Base-by-base conservation (phyloP, 345 rosid species). In the Salix koriyanagi region DNA sequence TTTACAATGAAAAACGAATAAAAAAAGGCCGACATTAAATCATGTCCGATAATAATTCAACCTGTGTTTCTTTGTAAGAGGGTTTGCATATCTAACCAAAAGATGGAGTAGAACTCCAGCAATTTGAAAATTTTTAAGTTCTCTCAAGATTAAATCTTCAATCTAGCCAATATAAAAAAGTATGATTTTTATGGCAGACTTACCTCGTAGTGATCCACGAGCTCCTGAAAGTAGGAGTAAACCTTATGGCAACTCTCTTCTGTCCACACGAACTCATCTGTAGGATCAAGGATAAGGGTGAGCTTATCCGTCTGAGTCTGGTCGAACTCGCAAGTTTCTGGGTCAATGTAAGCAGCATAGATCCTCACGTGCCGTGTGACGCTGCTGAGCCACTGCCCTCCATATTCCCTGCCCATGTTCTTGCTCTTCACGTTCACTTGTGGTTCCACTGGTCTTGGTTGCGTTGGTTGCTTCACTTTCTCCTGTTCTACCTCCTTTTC, bases 191-290 rank as follows among this genome's bases (percentile, higher is more conserved):
- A 19, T 10, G 28, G 9, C 1, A 70, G 75, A 12, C 23, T 46
- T 74, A 86, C 98, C 97, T 95, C 97, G 28, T 95, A 95, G 86
- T 95, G 97, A 84, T 95, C 97, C 14, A 95, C 97, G 25, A 92
- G 99, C 83, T 92, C 99, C 81, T 95, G 99, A 79, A 95, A 95
- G 77, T 85, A 89, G 34, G 87, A 81, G 68, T 88, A 95, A 28
- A 92, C 97, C 85, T 82, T 89, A 71, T 81, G 77, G 84, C 89
- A 85, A 65, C 87, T 89, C 69, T 90, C 95, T n/a, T 87, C 84
- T 3, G 85, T 88, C 98, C 98, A 94, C 7, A 91, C 72, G 69
- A 94, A 92, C 86, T 94, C 98, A 52, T 91, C 84, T 41, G 90
- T 82, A 3, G 97, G 97, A 72, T 94, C 97, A n/a, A 94, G 91